Percentiles rank a stretch among this genome's conserved stretches.
phyloP scores from a whole-genome alignment of 2,329 filamentous ascomycete genomes.

The Lojkania enalia region DNA sequence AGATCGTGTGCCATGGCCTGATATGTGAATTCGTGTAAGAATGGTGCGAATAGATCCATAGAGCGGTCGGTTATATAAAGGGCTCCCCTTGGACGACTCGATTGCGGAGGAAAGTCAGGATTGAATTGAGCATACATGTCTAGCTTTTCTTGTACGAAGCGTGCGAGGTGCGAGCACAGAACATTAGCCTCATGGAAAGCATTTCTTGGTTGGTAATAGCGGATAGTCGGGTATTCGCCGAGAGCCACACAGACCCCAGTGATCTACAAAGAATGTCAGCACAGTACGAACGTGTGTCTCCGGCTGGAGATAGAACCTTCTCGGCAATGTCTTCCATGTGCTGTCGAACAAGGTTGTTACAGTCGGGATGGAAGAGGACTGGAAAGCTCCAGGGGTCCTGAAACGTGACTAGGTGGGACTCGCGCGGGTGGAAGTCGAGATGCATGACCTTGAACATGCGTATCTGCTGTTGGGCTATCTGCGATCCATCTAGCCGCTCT shows the following conservation, averaged over 20 bases:
- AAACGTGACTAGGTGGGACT: slow-evolving; percentile 90
- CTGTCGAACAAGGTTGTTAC: slow-evolving; percentile 77
- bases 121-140: slow-evolving; percentile 87
- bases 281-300: not conserved
- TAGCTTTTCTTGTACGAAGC: slow-evolving; percentile 88
- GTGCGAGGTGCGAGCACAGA: slow-evolving; percentile 82
- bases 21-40: slow-evolving; percentile 96
- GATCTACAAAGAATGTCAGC: slow-evolving; percentile 57
- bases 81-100: slow-evolving; percentile 75
- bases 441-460: slow-evolving; percentile 81
- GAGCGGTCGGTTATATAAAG: slow-evolving; percentile 88
- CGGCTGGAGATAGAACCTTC: slow-evolving; percentile 63
- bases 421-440: slow-evolving; percentile 85
- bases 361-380: slow-evolving; percentile 85
- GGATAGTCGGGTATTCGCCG: slow-evolving; percentile 91
- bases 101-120: slow-evolving; percentile 79
- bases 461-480: slow-evolving; percentile 71
- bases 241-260: slow-evolving; percentile 85
- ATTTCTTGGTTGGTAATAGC: slow-evolving; percentile 80
- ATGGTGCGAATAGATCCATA: slow-evolving; percentile 86
- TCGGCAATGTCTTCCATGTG: slow-evolving; percentile 87
- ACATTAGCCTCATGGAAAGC: slow-evolving; percentile 85
- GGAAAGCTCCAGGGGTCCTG: slow-evolving; percentile 96
- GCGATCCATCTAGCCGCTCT: slow-evolving; percentile 73
- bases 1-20: slow-evolving; percentile 98